These are phyloP conservation scores for Ormosia semicastrata DNA, from an alignment of 306 rosid species.

Conservation along the genomic window DNA sequence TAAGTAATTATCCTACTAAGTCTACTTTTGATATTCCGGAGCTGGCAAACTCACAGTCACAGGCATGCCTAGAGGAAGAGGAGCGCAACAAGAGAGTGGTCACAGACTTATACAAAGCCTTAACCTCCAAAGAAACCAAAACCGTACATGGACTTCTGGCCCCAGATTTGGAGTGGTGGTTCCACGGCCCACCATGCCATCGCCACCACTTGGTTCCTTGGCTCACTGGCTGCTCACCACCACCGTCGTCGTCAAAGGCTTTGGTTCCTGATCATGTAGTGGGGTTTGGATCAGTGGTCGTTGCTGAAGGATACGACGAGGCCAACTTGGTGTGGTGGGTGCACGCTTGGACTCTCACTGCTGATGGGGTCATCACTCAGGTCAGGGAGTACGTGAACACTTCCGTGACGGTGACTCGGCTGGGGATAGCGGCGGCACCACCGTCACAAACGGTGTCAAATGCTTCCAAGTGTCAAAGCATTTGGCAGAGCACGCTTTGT, in stretches of 20 bases:
- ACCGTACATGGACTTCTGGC: conserved; percentile 46
- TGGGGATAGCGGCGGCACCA: not conserved
- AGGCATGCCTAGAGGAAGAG: conserved; percentile 23
- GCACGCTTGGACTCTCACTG: conserved; percentile 66
- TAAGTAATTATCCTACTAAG: not conserved
- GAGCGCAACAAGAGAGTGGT: conserved; percentile 40
- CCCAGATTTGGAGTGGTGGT: conserved; percentile 80
- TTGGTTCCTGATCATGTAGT: conserved; percentile 46
- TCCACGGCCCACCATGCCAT: conserved; percentile 73
- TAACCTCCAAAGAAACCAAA: conserved; percentile 40
- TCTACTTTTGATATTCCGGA: not conserved
- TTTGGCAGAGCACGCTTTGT: conserved; percentile 73
- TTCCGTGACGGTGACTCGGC: conserved; percentile 58
- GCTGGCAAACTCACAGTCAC: conserved; percentile 35
- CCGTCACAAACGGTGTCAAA: not conserved
- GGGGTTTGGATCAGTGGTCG: conserved; percentile 55
- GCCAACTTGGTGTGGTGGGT: conserved; percentile 64
- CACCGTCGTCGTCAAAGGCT: conserved; percentile 1
- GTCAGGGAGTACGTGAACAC: conserved; percentile 81
- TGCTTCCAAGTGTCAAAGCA: conserved; percentile 39
- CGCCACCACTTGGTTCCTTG: conserved; percentile 57
- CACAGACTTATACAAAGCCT: conserved; percentile 52
- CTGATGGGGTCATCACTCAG: conserved; percentile 51
- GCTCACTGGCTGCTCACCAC: conserved; percentile 44
- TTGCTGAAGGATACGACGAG: conserved; percentile 66